Base-by-base conservation (phyloP, 2,329 filamentous ascomycete species). In the Pseudogymnoascus sp. region DNA sequence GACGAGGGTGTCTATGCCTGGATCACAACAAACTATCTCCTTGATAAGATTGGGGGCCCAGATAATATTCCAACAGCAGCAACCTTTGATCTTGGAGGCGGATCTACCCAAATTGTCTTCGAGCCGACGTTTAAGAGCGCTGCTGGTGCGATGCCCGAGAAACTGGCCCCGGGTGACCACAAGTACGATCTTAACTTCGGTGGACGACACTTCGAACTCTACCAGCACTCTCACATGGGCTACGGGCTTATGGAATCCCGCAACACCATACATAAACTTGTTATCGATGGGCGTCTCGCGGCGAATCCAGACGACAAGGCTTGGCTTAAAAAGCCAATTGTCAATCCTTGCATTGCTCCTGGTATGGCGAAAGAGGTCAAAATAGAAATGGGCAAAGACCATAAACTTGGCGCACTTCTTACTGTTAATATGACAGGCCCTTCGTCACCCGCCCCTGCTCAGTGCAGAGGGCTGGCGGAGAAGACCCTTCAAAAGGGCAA, bases 1-100 rank as follows among this genome's bases (percentile, higher is more conserved):
- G 90, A 97, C 72, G 94, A 99, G 78, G 94, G 94, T 73, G 93
- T 99, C 30, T 99, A 96, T 73, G 95, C 94, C 61, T 99, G 94
- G 94, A 96, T 99, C 75, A 99, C 94, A 5, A 94, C 92, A 68
- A 99, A 99, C 82, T 99, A 99, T 77, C 88, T 99, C 41, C 85
- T 99, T 23, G 93, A 93, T 71, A 97, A 97, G 79, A 97, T 99
- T 75, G 94, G 94, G 64, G 90, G 90, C 9, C 90, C 92, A 1
- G 93, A 97, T 73, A 86, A 92, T 74, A 91, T 85, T 66, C 89
- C 91, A 60, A 97, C 94, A 1, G 95, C 94, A 41, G 94, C 94
- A 60, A 86, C 97, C 64, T 96, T 99, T 72, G 94, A 99, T 73
- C 88, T 99, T 58, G 94, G 94, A 66, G 94, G 94, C 71, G 94